These are phyloP conservation scores for Tolypocladium tropicale DNA, from an alignment of 2,329 filamentous ascomycete genomes.

Conservation along the genomic window DNA sequence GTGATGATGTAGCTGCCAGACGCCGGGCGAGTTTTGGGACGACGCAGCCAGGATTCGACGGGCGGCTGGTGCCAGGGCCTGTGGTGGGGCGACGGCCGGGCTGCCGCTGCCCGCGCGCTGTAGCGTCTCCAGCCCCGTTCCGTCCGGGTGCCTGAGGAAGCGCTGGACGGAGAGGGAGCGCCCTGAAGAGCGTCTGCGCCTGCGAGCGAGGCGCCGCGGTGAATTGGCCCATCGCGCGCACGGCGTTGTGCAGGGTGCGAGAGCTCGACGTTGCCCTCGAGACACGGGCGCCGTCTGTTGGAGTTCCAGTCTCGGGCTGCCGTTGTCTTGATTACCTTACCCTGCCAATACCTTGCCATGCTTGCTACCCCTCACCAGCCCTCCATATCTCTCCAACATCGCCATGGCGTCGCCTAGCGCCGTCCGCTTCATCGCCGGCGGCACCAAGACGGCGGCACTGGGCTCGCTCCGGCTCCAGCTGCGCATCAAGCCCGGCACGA, in stretches of 20 bases:
- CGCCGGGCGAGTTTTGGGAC: not conserved
- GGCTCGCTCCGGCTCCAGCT: conserved; percentile 50
- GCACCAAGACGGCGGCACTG: conserved; percentile 30
- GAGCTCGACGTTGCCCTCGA: not conserved
- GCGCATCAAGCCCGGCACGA: conserved; percentile 57
- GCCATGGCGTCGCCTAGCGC: conserved; percentile 20
- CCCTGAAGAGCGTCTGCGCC: not conserved
- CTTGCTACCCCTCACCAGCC: not conserved
- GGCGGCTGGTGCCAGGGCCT: not conserved
- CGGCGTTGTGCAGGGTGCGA: not conserved
- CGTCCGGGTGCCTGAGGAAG: not conserved
- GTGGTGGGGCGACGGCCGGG: not conserved
- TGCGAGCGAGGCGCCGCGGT: not conserved
- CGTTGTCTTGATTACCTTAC: too few species aligned
- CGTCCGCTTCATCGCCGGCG: conserved; percentile 36
- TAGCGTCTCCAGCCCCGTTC: too few species aligned
- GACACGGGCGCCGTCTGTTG: too few species aligned
- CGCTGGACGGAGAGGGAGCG: not conserved
- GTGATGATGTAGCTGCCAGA: not conserved
- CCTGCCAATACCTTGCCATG: too few species aligned
- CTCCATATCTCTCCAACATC: not conserved
- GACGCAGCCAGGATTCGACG: not conserved
- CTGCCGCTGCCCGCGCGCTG: not conserved
- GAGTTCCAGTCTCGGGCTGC: too few species aligned
- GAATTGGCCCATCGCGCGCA: not conserved